phyloP scores from a whole-genome alignment of 108 stramenopile genomes.

The Parietichytrium sp. region DNA sequence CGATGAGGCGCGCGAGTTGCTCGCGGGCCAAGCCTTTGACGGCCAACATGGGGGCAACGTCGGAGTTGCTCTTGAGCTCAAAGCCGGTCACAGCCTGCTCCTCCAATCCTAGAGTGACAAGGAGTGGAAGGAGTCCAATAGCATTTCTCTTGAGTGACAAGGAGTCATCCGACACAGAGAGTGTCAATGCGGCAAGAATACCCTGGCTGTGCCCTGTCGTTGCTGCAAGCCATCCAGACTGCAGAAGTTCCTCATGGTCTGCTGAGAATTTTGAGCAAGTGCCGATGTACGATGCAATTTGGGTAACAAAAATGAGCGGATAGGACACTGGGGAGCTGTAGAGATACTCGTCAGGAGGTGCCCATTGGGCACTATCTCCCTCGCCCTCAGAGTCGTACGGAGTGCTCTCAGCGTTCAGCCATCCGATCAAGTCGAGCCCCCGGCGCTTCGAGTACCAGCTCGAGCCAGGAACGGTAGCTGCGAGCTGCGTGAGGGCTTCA shows the following conservation, averaged over 20 bases:
- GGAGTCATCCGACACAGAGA: neutral
- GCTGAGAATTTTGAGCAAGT: neutral
- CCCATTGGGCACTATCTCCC: too few relatives aligned
- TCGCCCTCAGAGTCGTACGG: too few relatives aligned
- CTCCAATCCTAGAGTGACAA: neutral
- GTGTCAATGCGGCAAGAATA: neutral
- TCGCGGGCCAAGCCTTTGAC: neutral
- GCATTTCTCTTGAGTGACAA: neutral
- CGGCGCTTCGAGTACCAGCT: too few relatives aligned
- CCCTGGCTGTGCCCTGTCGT: slow-evolving; percentile 35
- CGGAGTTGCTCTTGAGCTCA: neutral
- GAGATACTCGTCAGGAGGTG: neutral
- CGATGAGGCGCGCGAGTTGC: neutral
- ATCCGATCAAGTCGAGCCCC: too few relatives aligned
- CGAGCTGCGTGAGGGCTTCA: too few relatives aligned
- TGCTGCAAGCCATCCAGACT: neutral
- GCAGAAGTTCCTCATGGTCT: neutral
- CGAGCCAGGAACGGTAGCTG: too few relatives aligned
- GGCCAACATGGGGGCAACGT: slow-evolving; percentile 12
- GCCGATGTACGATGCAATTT: neutral
- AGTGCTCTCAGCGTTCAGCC: too few relatives aligned
- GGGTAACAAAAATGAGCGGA: neutral
- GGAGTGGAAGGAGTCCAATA: neutral
- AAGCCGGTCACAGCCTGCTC: neutral
- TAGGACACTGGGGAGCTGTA: slow-evolving; percentile 36